A percentile compares a stretch with the other conserved stretches of the same genome.
Conservation (phyloP, 345 rosid species). For the Eucalyptus melliodora region DNA sequence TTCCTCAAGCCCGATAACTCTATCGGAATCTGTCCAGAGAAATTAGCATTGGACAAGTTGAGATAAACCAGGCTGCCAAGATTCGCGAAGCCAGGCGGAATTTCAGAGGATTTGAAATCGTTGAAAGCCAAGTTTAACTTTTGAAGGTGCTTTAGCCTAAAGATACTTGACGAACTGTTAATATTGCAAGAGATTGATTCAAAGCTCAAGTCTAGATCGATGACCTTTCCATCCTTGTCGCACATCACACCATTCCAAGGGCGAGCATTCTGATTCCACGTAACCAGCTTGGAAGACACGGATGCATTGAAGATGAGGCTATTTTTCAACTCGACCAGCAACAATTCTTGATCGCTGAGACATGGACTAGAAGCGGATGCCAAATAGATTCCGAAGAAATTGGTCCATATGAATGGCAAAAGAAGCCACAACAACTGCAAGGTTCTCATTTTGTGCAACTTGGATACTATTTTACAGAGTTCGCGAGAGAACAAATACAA, state of each 20-base stretch:
- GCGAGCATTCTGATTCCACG: conserved; percentile 2
- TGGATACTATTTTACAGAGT: too few species aligned
- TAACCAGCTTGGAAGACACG: neutral
- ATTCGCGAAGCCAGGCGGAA: conserved; percentile 8
- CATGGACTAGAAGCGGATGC: conserved; percentile 10
- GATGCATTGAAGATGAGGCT: neutral
- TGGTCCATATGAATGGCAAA: neutral
- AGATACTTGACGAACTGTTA: conserved; percentile 6
- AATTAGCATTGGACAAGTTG: conserved; percentile 24
- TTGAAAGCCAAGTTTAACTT: conserved; percentile 25
- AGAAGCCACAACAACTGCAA: neutral
- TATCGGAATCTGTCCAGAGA: conserved; percentile 14
- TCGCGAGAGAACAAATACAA: too few species aligned
- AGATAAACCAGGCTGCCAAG: neutral
- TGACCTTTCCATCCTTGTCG: neutral
- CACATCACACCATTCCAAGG: conserved; percentile 29
- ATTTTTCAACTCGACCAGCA: conserved; percentile 11
- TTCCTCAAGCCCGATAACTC: neutral
- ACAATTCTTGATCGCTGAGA: conserved; percentile 5
- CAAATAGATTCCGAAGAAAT: neutral
- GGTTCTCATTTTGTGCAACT: neutral
- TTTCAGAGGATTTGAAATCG: neutral
- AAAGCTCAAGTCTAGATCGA: conserved; percentile 8
- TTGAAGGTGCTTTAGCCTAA: conserved; percentile 11
- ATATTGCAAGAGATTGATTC: conserved; percentile 7